phyloP scores from a whole-genome alignment of 768 basidiomycete genomes.

The Crassisporium funariophilum region DNA sequence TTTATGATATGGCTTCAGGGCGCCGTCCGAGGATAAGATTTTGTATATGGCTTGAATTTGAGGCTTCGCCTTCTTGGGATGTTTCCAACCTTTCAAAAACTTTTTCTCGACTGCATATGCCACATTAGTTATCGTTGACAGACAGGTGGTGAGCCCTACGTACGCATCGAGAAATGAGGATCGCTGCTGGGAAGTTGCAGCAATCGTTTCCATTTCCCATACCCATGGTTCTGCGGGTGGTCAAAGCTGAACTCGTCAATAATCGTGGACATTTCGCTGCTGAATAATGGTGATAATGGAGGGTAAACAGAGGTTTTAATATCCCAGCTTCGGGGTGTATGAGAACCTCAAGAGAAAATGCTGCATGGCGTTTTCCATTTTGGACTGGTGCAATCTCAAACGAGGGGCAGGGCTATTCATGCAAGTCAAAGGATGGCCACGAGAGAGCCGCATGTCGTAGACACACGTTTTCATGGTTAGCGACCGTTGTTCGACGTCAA shows the following conservation, averaged over 20 bases:
- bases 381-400: too few species aligned
- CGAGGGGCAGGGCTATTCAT: too few species aligned
- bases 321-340: not conserved
- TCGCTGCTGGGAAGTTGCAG: conserved; percentile 37
- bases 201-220: conserved; percentile 45
- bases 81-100: conserved; percentile 58
- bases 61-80: conserved; percentile 53
- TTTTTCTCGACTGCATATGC: conserved; percentile 44
- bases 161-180: conserved; percentile 43
- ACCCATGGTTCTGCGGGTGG: conserved; percentile 42
- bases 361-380: too few species aligned
- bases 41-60: conserved; percentile 52
- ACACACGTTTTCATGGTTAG: too few species aligned
- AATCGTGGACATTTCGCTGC: conserved; percentile 23
- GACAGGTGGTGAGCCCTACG: conserved; percentile 19
- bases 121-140: not conserved
- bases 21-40: conserved; percentile 46
- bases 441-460: too few species aligned
- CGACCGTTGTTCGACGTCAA: too few species aligned
- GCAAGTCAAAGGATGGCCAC: too few species aligned
- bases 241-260: conserved; percentile 45
- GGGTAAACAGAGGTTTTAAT: not conserved
- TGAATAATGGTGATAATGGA: conserved; percentile 10
- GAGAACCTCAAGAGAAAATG: not conserved
- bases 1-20: conserved; percentile 44